These are phyloP conservation scores for Hypericum perforatum DNA, from an alignment of 345 rosid genomes.

Conservation along the genomic window DNA sequence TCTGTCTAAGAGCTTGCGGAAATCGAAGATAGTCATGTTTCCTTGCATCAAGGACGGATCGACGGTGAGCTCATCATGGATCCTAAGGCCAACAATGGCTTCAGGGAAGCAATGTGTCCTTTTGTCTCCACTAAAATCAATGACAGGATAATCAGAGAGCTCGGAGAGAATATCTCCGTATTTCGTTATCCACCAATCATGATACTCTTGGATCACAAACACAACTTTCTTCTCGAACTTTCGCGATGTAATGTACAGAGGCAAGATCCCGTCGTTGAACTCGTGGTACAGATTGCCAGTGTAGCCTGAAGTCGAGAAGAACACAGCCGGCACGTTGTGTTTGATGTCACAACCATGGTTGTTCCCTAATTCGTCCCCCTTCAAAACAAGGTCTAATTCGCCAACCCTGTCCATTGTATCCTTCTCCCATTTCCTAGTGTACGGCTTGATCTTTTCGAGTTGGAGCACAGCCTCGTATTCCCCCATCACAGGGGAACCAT, in stretches of 20 bases:
- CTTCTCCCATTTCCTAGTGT: slow-evolving; percentile 31
- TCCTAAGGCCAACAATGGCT: slow-evolving; percentile 22
- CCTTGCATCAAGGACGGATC: slow-evolving; percentile 17
- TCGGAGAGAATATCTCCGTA: slow-evolving; percentile 15
- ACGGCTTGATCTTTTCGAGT: slow-evolving; percentile 23
- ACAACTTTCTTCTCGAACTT: slow-evolving; percentile 21
- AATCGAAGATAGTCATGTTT: slow-evolving; percentile 31
- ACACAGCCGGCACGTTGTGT: slow-evolving; percentile 21
- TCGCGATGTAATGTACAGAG: slow-evolving; percentile 33
- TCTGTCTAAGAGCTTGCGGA: slow-evolving; percentile 27
- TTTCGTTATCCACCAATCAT: slow-evolving; percentile 27
- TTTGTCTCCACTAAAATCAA: slow-evolving; percentile 12
- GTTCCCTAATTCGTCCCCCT: too few species aligned
- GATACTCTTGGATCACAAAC: slow-evolving; percentile 27
- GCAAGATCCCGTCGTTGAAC: slow-evolving; percentile 33
- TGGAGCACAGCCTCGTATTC: not conserved
- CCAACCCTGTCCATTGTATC: slow-evolving; percentile 22
- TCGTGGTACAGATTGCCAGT: slow-evolving; percentile 33
- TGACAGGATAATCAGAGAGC: slow-evolving; percentile 13
- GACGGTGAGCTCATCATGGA: slow-evolving; percentile 25
- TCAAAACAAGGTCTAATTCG: slow-evolving; percentile 16
- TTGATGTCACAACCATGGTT: slow-evolving; percentile 11
- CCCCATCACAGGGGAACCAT: not conserved
- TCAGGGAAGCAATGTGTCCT: slow-evolving; percentile 28
- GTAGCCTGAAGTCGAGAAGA: slow-evolving; percentile 34